Evolutionary conservation across 441 rosid genomes (phyloP).

Genomic region (Pelargonium australe): DNA sequence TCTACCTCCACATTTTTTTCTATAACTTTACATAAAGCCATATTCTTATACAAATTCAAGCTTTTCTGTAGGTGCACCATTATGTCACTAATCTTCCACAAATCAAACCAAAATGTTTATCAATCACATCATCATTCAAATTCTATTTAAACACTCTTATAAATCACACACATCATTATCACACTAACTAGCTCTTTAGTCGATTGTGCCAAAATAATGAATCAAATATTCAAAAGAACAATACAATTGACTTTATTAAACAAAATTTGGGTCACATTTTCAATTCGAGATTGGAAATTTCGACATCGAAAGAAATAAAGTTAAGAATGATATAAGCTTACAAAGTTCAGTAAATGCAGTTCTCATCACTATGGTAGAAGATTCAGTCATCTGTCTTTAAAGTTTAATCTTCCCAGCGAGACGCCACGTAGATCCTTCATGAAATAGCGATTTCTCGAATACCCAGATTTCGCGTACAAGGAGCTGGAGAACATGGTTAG

Average conservation of each 20-base stretch:
- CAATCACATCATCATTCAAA: too few relatives aligned
- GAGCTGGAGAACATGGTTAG: constrained; percentile 35
- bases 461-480: constrained; percentile 95
- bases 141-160: too few relatives aligned
- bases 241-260: not conserved
- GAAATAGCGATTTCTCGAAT: constrained; percentile 87
- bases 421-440: constrained; percentile 78
- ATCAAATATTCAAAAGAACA: too few relatives aligned
- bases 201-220: too few relatives aligned
- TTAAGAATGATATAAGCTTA: constrained; percentile 4
- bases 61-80: too few relatives aligned
- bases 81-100: too few relatives aligned
- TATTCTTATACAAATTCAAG: too few relatives aligned
- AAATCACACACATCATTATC: too few relatives aligned
- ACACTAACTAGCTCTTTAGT: too few relatives aligned
- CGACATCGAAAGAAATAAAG: not conserved
- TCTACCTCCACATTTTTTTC: too few relatives aligned
- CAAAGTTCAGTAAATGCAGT: constrained; percentile 24
- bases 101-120: too few relatives aligned
- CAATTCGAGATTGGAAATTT: not conserved
- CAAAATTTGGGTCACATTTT: not conserved
- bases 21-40: too few relatives aligned
- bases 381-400: constrained; percentile 17
- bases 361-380: constrained; percentile 9
- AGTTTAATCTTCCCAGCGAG: constrained; percentile 67